These are phyloP conservation scores for Dipteronia dyeriana DNA, from an alignment of 345 rosid genomes.

Conservation along the genomic window DNA sequence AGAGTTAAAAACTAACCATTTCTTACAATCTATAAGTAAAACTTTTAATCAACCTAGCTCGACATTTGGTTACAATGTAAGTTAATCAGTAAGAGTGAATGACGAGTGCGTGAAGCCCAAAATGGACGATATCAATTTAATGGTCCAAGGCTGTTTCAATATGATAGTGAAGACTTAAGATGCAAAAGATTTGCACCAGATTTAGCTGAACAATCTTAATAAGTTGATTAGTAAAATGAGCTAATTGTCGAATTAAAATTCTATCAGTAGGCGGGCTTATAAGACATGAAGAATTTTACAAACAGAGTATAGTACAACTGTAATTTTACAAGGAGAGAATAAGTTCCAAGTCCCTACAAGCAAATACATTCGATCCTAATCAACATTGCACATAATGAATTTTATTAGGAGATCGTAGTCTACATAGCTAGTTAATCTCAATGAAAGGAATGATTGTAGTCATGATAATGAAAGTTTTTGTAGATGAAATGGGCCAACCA, in stretches of 20 bases:
- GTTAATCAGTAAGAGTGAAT: no score
- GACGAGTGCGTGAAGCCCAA: no score
- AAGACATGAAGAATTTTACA: background rate
- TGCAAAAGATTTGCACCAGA: background rate
- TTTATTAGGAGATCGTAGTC: background rate
- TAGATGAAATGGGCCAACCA: constrained; percentile 70
- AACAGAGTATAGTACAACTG: background rate
- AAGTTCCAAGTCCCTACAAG: background rate
- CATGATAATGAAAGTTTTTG: constrained; percentile 75
- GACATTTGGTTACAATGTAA: no score
- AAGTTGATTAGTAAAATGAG: no score
- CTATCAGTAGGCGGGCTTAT: background rate
- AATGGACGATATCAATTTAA: no score
- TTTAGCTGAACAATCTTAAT: background rate
- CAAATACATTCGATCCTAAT: background rate
- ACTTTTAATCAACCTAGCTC: no score
- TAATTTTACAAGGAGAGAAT: background rate
- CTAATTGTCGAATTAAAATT: background rate
- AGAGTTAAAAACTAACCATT: no score
- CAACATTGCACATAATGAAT: background rate
- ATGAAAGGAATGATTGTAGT: constrained; percentile 67
- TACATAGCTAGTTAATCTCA: constrained; percentile 19
- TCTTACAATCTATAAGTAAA: no score
- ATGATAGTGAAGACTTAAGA: background rate
- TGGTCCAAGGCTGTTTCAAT: no score